A percentile compares a stretch with the other conserved stretches of the same genome.
phyloP scores from a whole-genome alignment of 2,329 filamentous ascomycete genomes.

The Penicillium sp. region DNA sequence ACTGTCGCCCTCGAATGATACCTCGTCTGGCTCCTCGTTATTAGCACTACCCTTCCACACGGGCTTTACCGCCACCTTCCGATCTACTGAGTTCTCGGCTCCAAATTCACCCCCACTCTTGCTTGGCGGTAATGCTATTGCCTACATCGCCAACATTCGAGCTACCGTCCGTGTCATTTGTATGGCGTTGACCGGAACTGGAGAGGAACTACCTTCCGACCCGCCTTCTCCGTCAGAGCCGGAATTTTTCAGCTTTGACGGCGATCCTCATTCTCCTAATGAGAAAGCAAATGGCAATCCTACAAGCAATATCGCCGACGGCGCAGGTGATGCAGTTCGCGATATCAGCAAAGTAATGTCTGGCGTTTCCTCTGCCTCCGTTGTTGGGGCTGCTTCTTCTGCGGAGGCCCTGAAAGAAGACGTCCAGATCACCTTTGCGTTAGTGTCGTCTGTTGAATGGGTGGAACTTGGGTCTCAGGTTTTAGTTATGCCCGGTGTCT shows the following conservation, averaged over 20 bases:
- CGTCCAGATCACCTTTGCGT: constrained; percentile 47
- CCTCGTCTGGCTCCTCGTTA: constrained; percentile 7
- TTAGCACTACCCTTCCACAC: constrained; percentile 44
- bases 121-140: constrained; percentile 50
- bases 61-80: constrained; percentile 63
- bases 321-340: neutral
- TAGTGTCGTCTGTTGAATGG: constrained; percentile 51
- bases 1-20: constrained; percentile 39
- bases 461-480: constrained; percentile 50
- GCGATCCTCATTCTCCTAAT: constrained; percentile 20
- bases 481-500: constrained; percentile 52
- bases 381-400: constrained; percentile 7
- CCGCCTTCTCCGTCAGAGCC: constrained; percentile 28
- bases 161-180: constrained; percentile 66
- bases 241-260: constrained; percentile 40
- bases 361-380: constrained; percentile 1
- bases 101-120: constrained; percentile 48
- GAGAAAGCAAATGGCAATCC: constrained; percentile 5
- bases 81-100: constrained; percentile 46
- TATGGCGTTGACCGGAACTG: constrained; percentile 35
- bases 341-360: constrained; percentile 26
- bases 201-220: constrained; percentile 22
- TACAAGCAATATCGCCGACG: constrained; percentile 1
- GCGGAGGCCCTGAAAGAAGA: constrained; percentile 21
- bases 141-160: constrained; percentile 80